Base-by-base conservation (phyloP, 257 asterid species). In the Cynanchum wilfordii region DNA sequence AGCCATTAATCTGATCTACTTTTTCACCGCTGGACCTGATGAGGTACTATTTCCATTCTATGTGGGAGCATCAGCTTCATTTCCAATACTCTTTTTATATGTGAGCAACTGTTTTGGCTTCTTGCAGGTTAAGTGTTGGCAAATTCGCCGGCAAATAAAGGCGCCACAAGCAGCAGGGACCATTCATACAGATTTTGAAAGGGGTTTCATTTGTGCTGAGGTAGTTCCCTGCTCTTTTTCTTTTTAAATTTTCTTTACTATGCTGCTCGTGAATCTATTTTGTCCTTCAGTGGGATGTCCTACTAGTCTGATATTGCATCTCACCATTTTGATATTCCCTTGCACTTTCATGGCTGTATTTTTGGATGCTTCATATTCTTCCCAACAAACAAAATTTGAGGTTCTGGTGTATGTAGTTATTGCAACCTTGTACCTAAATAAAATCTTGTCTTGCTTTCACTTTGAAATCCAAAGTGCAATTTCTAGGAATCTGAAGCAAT, bases 91-190 rank as follows among this genome's bases (percentile, higher is more conserved):
- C 25, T 51, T 64, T 8, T n/a, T n/a, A 25, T 22, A 3, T 59
- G 11, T 29, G n/a, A 69, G 52, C 10, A 57, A 11, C n/a, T 49
- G 6, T 36, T 9, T 54, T 64, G 12, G 58, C 38, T 77, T 76
- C 54, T 20, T 81, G 76, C 86, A 94, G 99, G 99, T 94, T 1
- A 94, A 94, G 80, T 94, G 99, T 85, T 94, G 99, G 99, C 99
- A 94, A 88, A 90, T 94, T 77, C 86, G 97, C 70, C 87, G 97
- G 69, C 92, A 74, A 66, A 80, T 88, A 68, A 94, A 94, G 83
- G 97, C 98, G 80, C 98, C 99, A 75, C 98, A 94, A 86, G 98
- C 99, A 56, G 99, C 99, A 60, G 99, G 99, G 83, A 49, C 99
- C 54, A 94, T 94, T 85, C 99, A 94, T 80, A 70, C 97, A 70